Conservation (phyloP, 2,329 filamentous ascomycete genomes). For the Periconia sp. region DNA sequence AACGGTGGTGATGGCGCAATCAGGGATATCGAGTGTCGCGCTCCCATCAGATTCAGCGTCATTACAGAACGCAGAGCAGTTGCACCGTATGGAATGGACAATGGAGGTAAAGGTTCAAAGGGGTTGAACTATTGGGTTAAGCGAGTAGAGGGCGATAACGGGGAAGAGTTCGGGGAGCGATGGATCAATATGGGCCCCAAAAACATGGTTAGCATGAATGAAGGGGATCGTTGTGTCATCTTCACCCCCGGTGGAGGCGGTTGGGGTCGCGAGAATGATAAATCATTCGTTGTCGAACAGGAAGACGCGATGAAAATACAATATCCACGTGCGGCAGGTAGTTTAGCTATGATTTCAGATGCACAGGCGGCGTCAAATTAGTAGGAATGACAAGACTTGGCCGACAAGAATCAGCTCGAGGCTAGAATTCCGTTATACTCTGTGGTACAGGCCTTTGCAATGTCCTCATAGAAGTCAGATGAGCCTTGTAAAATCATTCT, state of each 20-base stretch:
- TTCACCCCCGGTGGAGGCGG: constrained; percentile 19
- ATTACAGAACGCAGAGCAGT: constrained; percentile 46
- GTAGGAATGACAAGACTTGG: too few species aligned
- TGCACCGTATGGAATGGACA: constrained; percentile 44
- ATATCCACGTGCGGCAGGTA: constrained; percentile 16
- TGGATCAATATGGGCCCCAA: constrained; percentile 20
- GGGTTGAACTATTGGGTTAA: constrained; percentile 38
- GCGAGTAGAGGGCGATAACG: constrained; percentile 8
- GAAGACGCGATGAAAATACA: not conserved
- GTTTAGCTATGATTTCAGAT: constrained; percentile 6
- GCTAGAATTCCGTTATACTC: too few species aligned
- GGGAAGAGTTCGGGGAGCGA: constrained; percentile 8
- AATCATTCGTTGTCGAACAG: not conserved
- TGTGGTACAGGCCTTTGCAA: too few species aligned
- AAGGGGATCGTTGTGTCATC: constrained; percentile 18
- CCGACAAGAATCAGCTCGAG: too few species aligned
- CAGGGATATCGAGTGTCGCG: constrained; percentile 45
- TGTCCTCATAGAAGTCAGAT: too few species aligned
- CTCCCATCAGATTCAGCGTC: constrained; percentile 42
- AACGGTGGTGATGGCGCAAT: constrained; percentile 44
- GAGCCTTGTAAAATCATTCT: too few species aligned
- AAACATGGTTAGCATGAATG: constrained; percentile 16
- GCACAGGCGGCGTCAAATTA: constrained; percentile 12
- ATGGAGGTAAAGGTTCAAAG: constrained; percentile 30
- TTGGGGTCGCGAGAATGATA: constrained; percentile 5